phyloP scores from a whole-genome alignment of 148 eudicot genomes.

The Vaccinium myrtillus region DNA sequence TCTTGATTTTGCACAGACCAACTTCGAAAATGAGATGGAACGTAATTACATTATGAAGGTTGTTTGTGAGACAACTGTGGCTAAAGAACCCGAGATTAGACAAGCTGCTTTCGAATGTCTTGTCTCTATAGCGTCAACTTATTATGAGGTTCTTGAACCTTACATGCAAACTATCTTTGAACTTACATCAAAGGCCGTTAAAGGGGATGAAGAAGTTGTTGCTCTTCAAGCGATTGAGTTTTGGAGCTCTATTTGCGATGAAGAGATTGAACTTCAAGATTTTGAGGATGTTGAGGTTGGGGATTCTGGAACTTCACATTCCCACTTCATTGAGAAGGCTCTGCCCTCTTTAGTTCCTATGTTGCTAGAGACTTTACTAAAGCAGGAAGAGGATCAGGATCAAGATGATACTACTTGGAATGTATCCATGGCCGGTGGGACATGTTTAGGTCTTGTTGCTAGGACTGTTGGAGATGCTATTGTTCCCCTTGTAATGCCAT shows the following conservation, averaged over 20 bases:
- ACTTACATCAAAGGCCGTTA: conserved; percentile 57
- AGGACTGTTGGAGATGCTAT: conserved; percentile 66
- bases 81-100: conserved; percentile 51
- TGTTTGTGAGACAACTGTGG: conserved; percentile 51
- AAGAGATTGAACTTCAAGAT: conserved; percentile 60
- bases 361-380: conserved; percentile 58
- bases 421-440: conserved; percentile 79
- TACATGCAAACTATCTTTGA: conserved; percentile 61
- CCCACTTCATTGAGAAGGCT: conserved; percentile 56
- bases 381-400: conserved; percentile 74
- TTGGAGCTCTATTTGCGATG: conserved; percentile 80
- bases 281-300: conserved; percentile 32
- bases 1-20: conserved; percentile 64
- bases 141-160: conserved; percentile 60
- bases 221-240: conserved; percentile 77
- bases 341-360: conserved; percentile 49
- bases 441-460: conserved; percentile 64
- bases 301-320: conserved; percentile 43
- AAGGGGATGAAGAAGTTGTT: conserved; percentile 55
- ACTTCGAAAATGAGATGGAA: conserved; percentile 70
- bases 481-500: conserved; percentile 66
- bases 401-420: conserved; percentile 66
- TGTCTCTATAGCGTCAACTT: conserved; percentile 63
- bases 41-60: conserved; percentile 65
- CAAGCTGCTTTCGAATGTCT: conserved; percentile 67